Conservation (phyloP, 352 stramenopile species). For the Globisporangium apiculatum region DNA sequence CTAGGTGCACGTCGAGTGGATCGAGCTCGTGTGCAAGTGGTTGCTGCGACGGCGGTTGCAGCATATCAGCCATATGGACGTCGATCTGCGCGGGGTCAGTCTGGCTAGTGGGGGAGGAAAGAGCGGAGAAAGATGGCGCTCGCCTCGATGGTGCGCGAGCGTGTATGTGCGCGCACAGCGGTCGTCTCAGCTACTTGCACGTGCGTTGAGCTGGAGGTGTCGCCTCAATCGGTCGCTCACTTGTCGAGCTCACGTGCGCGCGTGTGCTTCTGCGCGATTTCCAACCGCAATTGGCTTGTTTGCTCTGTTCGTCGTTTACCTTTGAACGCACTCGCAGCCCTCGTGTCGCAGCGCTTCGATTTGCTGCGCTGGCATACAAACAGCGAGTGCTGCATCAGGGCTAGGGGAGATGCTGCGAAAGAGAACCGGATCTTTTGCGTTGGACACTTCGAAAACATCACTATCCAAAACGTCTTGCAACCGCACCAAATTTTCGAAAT, state of each 20-base stretch:
- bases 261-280: not conserved
- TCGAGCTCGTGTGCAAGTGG: constrained; percentile 59
- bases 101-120: no score
- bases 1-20: constrained; percentile 58
- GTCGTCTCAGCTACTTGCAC: no score
- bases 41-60: constrained; percentile 49
- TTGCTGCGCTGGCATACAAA: not conserved
- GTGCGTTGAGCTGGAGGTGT: no score
- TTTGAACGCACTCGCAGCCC: no score
- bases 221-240: no score
- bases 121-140: no score
- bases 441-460: constrained; percentile 6
- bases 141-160: no score
- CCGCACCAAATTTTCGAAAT: not conserved
- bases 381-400: not conserved
- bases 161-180: no score
- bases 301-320: no score
- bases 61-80: constrained; percentile 12
- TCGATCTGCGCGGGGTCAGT: no score
- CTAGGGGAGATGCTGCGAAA: not conserved
- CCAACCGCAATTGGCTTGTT: not conserved
- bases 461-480: not conserved
- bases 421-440: constrained; percentile 10
- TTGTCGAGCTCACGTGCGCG: no score
- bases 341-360: not conserved